Conservation (phyloP, 2,329 filamentous ascomycete genomes). For the Aspergillus caelatus region DNA sequence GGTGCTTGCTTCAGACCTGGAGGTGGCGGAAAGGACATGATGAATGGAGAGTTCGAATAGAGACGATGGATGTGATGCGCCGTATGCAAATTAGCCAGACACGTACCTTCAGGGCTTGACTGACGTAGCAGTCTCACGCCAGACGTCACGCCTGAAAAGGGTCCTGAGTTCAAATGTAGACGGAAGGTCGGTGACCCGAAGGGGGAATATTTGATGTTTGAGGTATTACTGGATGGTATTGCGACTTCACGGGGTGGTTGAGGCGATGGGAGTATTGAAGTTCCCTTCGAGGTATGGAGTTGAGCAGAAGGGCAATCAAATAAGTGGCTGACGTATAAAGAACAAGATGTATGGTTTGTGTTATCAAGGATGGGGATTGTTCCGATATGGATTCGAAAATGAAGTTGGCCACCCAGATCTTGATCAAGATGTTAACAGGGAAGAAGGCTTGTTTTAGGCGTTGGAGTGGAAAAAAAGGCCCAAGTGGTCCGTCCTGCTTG, state of each 20-base stretch:
- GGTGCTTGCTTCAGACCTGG: conserved; percentile 65
- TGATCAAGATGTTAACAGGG: not conserved
- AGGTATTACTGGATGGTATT: not conserved
- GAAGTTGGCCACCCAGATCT: not conserved
- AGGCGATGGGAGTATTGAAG: not conserved
- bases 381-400: not conserved
- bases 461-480: conserved; percentile 12
- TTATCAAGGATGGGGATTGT: not conserved
- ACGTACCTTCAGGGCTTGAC: conserved; percentile 48
- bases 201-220: not conserved
- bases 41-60: conserved; percentile 49
- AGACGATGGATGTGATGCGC: conserved; percentile 32
- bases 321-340: not conserved
- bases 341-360: not conserved
- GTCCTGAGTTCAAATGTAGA: conserved; percentile 15
- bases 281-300: not conserved
- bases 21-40: conserved; percentile 84
- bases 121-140: conserved; percentile 37
- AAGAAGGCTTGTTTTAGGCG: not conserved
- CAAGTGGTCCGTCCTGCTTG: not conserved
- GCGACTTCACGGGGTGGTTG: not conserved
- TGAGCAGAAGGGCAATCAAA: not conserved
- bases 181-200: not conserved
- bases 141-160: conserved; percentile 38
- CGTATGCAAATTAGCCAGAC: conserved; percentile 35